phyloP scores from a whole-genome alignment of 371 early-diverging fungal species.

The Rhizopus stolonifer region DNA sequence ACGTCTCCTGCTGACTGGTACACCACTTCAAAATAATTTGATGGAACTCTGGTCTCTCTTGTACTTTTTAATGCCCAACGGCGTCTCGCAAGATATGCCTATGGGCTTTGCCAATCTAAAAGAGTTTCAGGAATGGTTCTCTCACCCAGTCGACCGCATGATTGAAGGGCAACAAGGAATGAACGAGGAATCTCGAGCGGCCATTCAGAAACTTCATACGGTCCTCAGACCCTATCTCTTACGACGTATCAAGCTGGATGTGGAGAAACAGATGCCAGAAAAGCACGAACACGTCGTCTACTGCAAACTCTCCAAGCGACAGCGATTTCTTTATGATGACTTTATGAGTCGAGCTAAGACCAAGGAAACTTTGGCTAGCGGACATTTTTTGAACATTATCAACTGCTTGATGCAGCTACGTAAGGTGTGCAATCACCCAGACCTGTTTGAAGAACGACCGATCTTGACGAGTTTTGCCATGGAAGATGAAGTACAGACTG shows the following conservation, averaged over 20 bases:
- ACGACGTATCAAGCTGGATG: constrained; percentile 81
- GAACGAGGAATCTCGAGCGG: constrained; percentile 59
- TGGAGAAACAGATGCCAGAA: constrained; percentile 84
- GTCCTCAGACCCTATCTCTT: constrained; percentile 88
- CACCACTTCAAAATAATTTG: constrained; percentile 95
- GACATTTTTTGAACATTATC: constrained; percentile 82
- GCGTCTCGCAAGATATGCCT: constrained; percentile 58
- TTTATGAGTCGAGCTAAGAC: constrained; percentile 86
- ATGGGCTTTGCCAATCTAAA: constrained; percentile 80
- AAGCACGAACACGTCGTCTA: constrained; percentile 83
- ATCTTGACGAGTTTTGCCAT: constrained; percentile 79
- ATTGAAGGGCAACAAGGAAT: constrained; percentile 60
- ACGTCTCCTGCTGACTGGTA: constrained; percentile 90
- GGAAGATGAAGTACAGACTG: constrained; percentile 45
- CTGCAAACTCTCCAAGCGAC: constrained; percentile 76
- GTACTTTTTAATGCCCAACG: constrained; percentile 90
- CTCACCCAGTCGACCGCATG: constrained; percentile 78
- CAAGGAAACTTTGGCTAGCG: constrained; percentile 69
- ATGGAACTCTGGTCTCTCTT: constrained; percentile 94
- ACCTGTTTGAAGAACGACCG: constrained; percentile 90
- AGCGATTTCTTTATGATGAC: constrained; percentile 86
- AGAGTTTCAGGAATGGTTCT: constrained; percentile 91
- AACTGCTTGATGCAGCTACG: constrained; percentile 95
- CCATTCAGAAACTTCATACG: constrained; percentile 72
- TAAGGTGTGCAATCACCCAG: constrained; percentile 97